A percentile compares a stretch with the other conserved stretches of the same genome.
Conservation (phyloP, 768 basidiomycete genomes). For the Boletus subparvulus region DNA sequence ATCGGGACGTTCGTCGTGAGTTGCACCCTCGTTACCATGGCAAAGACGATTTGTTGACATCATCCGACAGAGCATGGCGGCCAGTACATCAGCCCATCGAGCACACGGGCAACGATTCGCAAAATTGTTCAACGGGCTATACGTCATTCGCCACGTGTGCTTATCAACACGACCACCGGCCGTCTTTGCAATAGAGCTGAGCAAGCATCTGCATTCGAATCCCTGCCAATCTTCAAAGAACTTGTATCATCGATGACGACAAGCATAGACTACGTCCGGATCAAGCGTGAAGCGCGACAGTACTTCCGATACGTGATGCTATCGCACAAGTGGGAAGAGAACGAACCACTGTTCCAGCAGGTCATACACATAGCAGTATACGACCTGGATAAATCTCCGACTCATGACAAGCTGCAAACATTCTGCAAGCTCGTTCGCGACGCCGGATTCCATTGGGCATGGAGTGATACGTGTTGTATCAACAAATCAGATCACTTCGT, state of each 20-base stretch:
- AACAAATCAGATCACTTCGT: neutral
- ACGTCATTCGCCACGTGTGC: neutral
- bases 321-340: neutral
- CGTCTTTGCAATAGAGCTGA: neutral
- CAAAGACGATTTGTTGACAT: too few species aligned
- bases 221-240: neutral
- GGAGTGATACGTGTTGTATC: neutral
- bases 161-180: neutral
- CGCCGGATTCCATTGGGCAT: neutral
- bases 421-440: neutral
- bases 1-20: too few species aligned
- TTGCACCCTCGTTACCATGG: too few species aligned
- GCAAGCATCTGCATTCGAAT: neutral
- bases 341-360: neutral
- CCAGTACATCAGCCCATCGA: neutral
- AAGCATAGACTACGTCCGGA: neutral
- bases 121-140: neutral
- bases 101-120: neutral
- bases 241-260: neutral
- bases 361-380: neutral
- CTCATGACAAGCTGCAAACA: neutral
- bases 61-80: neutral
- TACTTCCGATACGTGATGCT: neutral
- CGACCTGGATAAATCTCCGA: neutral
- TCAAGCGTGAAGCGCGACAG: neutral